phyloP scores from a whole-genome alignment of 1,139 yeast genomes.

The Hyphopichia khmerensis region DNA sequence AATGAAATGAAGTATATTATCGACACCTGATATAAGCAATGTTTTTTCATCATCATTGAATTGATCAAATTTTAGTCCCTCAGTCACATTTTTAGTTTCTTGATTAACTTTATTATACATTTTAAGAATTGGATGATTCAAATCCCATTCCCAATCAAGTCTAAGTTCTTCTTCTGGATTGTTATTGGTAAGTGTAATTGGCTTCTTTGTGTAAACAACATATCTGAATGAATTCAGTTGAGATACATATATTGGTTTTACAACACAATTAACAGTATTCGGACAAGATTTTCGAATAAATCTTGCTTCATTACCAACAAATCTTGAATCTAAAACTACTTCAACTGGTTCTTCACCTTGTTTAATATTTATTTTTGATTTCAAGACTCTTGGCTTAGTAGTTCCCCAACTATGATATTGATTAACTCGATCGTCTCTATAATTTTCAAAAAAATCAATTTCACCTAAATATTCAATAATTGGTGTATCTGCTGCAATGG shows the following conservation, averaged over 20 bases:
- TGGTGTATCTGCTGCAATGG: constrained; percentile 49
- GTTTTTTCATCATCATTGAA: constrained; percentile 52
- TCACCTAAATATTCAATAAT: constrained; percentile 75
- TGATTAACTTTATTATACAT: constrained; percentile 29
- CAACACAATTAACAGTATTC: constrained; percentile 62
- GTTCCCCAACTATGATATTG: constrained; percentile 83
- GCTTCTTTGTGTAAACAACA: constrained; percentile 56
- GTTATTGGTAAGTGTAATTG: constrained; percentile 39
- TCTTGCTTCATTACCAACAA: constrained; percentile 73
- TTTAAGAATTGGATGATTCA: constrained; percentile 66
- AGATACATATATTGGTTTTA: constrained; percentile 53
- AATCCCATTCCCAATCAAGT: constrained; percentile 88
- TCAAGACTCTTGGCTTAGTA: constrained; percentile 74
- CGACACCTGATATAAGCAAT: constrained; percentile 57
- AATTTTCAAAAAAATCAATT: constrained; percentile 60
- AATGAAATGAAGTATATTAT: constrained; percentile 53
- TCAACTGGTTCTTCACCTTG: constrained; percentile 29
- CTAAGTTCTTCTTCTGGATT: constrained; percentile 59
- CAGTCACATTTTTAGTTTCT: constrained; percentile 18
- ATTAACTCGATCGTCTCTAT: constrained; percentile 63
- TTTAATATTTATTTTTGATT: constrained; percentile 37
- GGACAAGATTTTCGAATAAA: constrained; percentile 76
- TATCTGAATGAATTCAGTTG: constrained; percentile 50
- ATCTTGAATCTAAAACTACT: constrained; percentile 73
- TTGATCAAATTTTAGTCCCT: constrained; percentile 43